Base-by-base conservation (phyloP, 164 flowering plant species). In the Berberis thunbergii region DNA sequence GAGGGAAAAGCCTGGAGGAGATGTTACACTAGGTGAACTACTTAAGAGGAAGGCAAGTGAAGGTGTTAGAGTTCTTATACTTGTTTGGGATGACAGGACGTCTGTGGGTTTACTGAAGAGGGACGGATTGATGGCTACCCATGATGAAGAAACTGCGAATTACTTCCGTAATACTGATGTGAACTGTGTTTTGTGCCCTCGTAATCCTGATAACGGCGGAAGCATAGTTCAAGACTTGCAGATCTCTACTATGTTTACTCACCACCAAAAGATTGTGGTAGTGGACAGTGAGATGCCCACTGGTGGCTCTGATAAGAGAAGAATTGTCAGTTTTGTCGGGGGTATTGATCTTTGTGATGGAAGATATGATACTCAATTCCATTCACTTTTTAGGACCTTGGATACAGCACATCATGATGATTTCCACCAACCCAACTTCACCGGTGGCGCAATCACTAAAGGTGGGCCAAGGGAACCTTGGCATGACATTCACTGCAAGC, bases 401-500 rank as follows among this genome's bases (percentile, higher is more conserved):
- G 43, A 56, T 9, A 38, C 59, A 56, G 43, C 13, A 3, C 59
- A 56, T 26, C 59, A 56, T 1, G 41, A 38, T 56, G 43, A 56
- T 56, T 56, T 56, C 59, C 41, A 41, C 39, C 59, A 38, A 26
- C 59, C 59, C n/a, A 52, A 52, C 54, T 52, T 52, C 54, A 52
- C 54, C 0, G 54, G 54, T 52, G 54, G 13, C 39, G 13, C 43
- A 56, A 38, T 38, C 11, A 5, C 7, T 4, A 38, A 56, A 56
- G 43, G 43, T 56, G 59, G 43, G 41, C 59, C 59, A 38, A 56
- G 59, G 41, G 59, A 38, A 26, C 59, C 43, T 1, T 56, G 43
- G 59, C 43, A 56, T 56, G 59, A 41, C 59, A 56, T 56, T 26
- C 59, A 56, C 39, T 56, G 43, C 59, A 56, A 56, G 41, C 41